A percentile compares a stretch with the other conserved stretches of the same genome.
Evolutionary conservation across 108 stramenopile species (phyloP).

Genomic region (Conticribra guillardii): DNA sequence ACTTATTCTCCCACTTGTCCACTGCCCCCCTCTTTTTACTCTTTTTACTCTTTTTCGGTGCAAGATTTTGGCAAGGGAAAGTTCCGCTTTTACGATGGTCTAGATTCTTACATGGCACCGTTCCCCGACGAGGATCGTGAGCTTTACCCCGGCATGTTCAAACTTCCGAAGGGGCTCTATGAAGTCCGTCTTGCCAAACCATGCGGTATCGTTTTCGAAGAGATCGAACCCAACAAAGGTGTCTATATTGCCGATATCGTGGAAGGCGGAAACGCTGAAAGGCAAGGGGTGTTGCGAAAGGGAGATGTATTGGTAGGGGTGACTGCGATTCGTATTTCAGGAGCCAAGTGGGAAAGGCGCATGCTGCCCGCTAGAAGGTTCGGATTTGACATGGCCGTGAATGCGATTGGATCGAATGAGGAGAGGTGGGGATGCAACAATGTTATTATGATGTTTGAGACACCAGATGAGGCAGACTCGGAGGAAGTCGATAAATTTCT

Average conservation of each 20-base stretch:
- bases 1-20: no score
- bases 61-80: constrained; percentile 64
- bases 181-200: constrained; percentile 79
- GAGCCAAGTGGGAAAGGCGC: constrained; percentile 69
- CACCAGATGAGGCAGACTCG: constrained; percentile 70
- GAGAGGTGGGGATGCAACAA: constrained; percentile 81
- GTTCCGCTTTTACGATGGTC: constrained; percentile 56
- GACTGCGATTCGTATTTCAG: constrained; percentile 79
- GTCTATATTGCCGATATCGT: constrained; percentile 80
- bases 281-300: constrained; percentile 60
- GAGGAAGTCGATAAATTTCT: constrained; percentile 64
- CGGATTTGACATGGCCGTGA: constrained; percentile 84
- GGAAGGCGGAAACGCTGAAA: constrained; percentile 79
- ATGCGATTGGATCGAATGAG: constrained; percentile 81
- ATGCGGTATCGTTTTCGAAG: constrained; percentile 88
- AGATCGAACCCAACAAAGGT: constrained; percentile 71
- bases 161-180: constrained; percentile 75
- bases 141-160: constrained; percentile 78
- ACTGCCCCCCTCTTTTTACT: no score
- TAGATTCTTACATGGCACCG: constrained; percentile 71
- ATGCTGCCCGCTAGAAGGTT: constrained; percentile 70
- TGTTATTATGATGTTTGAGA: constrained; percentile 81
- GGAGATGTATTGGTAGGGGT: constrained; percentile 79
- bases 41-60: no score
- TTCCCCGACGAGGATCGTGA: constrained; percentile 82